Base-by-base conservation (phyloP, 345 rosid species). In the Eucalyptus polybractea region DNA sequence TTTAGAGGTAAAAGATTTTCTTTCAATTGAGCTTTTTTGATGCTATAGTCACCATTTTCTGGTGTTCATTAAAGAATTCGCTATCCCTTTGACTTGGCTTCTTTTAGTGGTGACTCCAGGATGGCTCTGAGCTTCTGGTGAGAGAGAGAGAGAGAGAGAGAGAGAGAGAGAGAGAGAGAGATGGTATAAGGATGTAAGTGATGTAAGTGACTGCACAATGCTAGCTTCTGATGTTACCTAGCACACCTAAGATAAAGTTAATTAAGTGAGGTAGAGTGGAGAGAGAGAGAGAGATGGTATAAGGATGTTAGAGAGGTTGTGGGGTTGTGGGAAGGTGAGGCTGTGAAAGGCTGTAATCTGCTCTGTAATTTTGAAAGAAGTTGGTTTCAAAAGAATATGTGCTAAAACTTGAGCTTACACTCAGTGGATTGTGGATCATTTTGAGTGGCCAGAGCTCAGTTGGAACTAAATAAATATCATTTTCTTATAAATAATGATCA, bases 1-100 rank as follows among this genome's bases (percentile, higher is more conserved):
- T 94, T 93, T 97, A 37, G 99, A 97, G 99, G 99, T 97, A 94
- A 91, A 40, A 33, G 31, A 42, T 40, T 12, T 53, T 50, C 58
- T 54, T 49, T 86, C 47, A 40, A 62, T 51, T 3, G 11, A 31
- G 56, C 88, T 31, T 51, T 50, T 51, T 51, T 37, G 40, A n/a
- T 31, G 44, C 16, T 51, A 47, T 51, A 76, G 83, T 37, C 27
- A 37, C 47, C 45, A 21, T 76, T 21, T 40, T 40, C 45, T 72
- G 83, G 45, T 76, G 83, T 76, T 76, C 27, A 72, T 76, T 21
- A 76, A 37, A 76, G 83, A 76, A 37, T 16, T 72, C 27, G 6
- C 45, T 76, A 76, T 76, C 27, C 83, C 45, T 72, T 21, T 37
- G 27, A 76, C 45, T 37, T 76, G 83, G 47, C 81, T 76, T 76